These are phyloP conservation scores for Tylopilus subfusipes DNA, from an alignment of 768 basidiomycete species.

Conservation along the genomic window DNA sequence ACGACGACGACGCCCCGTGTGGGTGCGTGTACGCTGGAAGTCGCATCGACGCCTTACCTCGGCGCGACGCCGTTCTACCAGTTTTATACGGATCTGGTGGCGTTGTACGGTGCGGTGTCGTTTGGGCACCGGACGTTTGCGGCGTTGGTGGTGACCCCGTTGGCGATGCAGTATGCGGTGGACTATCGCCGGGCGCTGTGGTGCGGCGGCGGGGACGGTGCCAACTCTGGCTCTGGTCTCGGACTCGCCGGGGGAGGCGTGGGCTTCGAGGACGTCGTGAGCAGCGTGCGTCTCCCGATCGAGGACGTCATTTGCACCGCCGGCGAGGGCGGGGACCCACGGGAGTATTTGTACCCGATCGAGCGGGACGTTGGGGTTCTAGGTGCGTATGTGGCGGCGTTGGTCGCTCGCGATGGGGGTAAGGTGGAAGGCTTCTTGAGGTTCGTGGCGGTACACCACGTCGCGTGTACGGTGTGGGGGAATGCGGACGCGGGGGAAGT, in stretches of 20 bases:
- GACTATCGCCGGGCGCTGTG: conserved; percentile 87
- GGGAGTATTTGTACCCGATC: conserved; percentile 67
- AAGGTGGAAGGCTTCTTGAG: conserved; percentile 55
- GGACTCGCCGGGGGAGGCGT: neutral
- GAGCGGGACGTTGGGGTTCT: conserved; percentile 63
- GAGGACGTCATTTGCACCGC: conserved; percentile 44
- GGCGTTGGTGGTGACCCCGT: conserved; percentile 69
- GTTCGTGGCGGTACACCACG: conserved; percentile 72
- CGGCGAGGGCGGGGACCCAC: conserved; percentile 33
- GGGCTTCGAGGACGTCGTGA: conserved; percentile 33
- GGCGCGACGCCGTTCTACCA: conserved; percentile 81
- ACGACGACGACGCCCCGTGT: conserved; percentile 11
- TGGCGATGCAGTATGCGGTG: conserved; percentile 67
- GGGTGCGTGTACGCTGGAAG: conserved; percentile 40
- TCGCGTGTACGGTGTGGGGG: conserved; percentile 72
- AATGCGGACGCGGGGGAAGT: conserved; percentile 41
- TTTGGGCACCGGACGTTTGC: conserved; percentile 79
- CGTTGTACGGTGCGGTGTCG: conserved; percentile 87
- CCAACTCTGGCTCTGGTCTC: neutral
- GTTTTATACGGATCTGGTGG: conserved; percentile 88
- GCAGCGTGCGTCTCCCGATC: conserved; percentile 51
- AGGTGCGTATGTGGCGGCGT: conserved; percentile 56
- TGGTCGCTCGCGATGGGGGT: conserved; percentile 29
- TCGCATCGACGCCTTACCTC: conserved; percentile 55
- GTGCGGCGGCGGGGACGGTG: conserved; percentile 68